Evolutionary conservation across 2,329 filamentous ascomycete genomes (phyloP), one percentile per base, ranked within the genome.

Genomic region (Gnomoniopsis sp.): DNA sequence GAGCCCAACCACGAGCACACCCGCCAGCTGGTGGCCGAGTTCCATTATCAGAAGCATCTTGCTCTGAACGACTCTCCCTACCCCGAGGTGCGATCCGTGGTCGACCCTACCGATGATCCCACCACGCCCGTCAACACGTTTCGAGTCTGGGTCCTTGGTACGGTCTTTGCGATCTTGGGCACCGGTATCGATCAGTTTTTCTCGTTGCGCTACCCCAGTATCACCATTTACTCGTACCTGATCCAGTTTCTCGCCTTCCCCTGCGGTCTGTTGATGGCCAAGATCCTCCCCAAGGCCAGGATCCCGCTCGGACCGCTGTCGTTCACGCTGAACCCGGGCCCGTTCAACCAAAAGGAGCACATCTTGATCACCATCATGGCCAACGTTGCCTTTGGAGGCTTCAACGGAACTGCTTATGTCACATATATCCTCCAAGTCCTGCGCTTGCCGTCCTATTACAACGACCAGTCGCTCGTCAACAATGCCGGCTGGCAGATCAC

Each of bases 281-380:
- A 71, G 52, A 70, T 75, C 62, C 70, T 86, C 46, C 83, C 83
- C 0, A 79, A 82, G 62, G 71, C 67, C 49, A 77, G 78, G 36
- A 74, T 86, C 63, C 79, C 71, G 1, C 64, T 80, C 17, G 79
- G 76, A 59, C 78, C 79, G 11, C 65, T 74, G 22, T 73, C 75
- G 21, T 78, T 81, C 65, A 77, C 74, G 6, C 73, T 84, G 15
- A 85, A 84, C 65, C 81, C 82, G 0, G 81, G 82, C 0, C 78
- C 77, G 2, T 86, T 86, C 66, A 80, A 79, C 55, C 79, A 79
- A 65, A 86, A 86, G 70, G 83, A 86, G 68, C 83, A 86, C 66
- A 77, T 82, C 74, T 69, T 85, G 52, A 80, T 85, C 60, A 77
- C 79, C 33, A 82, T 84, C 68, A 84, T 84, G 80, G 83, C 86